These are phyloP conservation scores for Phytophthora foliorum DNA, from an alignment of 352 stramenopile genomes.

Conservation along the genomic window DNA sequence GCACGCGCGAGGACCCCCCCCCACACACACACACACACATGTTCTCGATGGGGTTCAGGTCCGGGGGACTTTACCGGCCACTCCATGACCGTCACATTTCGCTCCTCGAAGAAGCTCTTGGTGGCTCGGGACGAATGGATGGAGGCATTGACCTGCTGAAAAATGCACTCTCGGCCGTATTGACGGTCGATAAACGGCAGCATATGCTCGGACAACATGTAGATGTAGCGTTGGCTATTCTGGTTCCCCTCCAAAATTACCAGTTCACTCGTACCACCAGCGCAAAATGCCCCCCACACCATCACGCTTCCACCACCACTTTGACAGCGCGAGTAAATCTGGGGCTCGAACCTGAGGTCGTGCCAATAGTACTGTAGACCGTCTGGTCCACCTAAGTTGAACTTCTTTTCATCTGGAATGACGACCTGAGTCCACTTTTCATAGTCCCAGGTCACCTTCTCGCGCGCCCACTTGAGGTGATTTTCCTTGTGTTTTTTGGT, in stretches of 20 bases:
- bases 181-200: too few species aligned
- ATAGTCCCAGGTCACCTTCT: constrained; percentile 9
- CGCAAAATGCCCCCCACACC: not conserved
- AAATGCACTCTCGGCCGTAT: too few species aligned
- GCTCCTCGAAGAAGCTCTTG: too few species aligned
- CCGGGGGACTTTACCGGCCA: constrained; percentile 26
- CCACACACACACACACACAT: too few species aligned
- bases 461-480: constrained; percentile 17
- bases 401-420: constrained; percentile 36
- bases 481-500: constrained; percentile 9
- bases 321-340: constrained; percentile 22
- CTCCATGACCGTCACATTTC: too few species aligned
- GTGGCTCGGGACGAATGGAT: too few species aligned
- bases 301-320: too few species aligned
- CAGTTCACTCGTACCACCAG: not conserved
- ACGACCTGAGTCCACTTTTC: constrained; percentile 18
- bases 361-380: constrained; percentile 31
- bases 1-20: constrained; percentile 14
- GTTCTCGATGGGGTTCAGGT: constrained; percentile 37
- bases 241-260: constrained; percentile 20
- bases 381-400: constrained; percentile 29
- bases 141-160: too few species aligned
- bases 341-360: constrained; percentile 7
- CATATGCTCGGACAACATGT: too few species aligned
- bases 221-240: too few species aligned